Evolutionary conservation across 73 alveolate genomes (phyloP), one percentile per base, ranked within the genome.

Genomic region (Blepharisma japonicum): DNA sequence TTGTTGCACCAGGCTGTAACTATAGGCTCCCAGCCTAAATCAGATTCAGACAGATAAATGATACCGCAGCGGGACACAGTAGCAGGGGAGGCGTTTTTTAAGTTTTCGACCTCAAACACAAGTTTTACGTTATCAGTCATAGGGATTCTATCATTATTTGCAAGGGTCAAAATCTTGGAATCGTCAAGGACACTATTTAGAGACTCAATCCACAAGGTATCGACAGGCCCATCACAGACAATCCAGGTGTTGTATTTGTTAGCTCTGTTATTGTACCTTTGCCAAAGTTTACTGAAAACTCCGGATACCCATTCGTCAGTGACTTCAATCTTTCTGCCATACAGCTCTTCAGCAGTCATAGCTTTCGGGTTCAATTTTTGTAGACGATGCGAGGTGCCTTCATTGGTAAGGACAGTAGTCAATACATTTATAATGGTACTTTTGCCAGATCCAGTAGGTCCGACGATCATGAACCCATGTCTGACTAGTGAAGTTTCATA

Each of bases 141-240:
- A 48, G 99, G 98, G 76, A 98, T 97, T 80, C 99, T 95, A 56
- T 98, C 99, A 77, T 95, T 96, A 93, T 98, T 98, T 32, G 99
- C 99, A 61, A 98, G 90, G 2, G 99, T 97, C 50, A 98, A 93
- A 81, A 98, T 97, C 94, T 98, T 98, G 90, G 97, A 97, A 86
- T 98, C 99, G 83, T 98, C 99, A 68, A 98, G 95, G 82, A 98
- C 99, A 18, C 99, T 95, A 92, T 98, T 98, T 78, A 98, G 89
- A 56, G 96, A 97, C 91, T 98, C 99, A 87, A 98, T 97, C 99
- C 99, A 98, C 87, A 98, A 95, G 72, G 99, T 98, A 93, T 98
- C 99, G 78, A 98, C 99, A 49, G 99, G 99, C 6, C 99, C 99
- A 91, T 98, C 99, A 87, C 99, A 98, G 77, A 93, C 94, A 71